A percentile compares a stretch with the other conserved stretches of the same genome.
phyloP scores from a whole-genome alignment of 768 basidiomycete genomes.

The Leccinum aurantiacum region DNA sequence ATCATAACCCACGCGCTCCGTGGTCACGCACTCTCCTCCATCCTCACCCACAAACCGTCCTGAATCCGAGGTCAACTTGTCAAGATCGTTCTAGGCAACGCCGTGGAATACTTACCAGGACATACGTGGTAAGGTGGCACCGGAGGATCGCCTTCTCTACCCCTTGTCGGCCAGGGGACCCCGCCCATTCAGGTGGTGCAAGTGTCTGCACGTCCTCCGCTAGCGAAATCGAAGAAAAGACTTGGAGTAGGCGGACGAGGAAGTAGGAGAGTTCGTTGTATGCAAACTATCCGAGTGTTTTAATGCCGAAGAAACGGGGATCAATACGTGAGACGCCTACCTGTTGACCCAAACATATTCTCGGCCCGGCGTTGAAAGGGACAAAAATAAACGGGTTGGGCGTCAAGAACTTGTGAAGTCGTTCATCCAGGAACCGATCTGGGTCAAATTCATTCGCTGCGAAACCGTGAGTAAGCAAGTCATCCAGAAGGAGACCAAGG shows the following conservation, averaged over 20 bases:
- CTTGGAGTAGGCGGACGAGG: constrained; percentile 58
- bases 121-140: constrained; percentile 55
- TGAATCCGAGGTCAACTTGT: background rate
- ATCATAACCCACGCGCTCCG: background rate
- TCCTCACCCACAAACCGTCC: constrained; percentile 29
- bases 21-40: constrained; percentile 18
- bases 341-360: constrained; percentile 41
- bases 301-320: constrained; percentile 1
- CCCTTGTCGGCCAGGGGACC: constrained; percentile 35
- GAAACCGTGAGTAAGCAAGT: background rate
- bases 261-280: constrained; percentile 66
- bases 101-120: constrained; percentile 34
- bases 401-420: constrained; percentile 52
- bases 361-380: constrained; percentile 42
- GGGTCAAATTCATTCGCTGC: constrained; percentile 61
- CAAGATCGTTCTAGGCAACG: background rate
- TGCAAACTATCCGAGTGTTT: constrained; percentile 46
- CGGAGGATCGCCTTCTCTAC: constrained; percentile 49
- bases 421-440: constrained; percentile 63
- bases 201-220: constrained; percentile 45
- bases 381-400: constrained; percentile 54
- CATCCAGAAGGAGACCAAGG: background rate
- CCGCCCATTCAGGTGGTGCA: constrained; percentile 47
- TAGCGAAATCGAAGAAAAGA: constrained; percentile 47
- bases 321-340: constrained; percentile 12